Base-by-base conservation (phyloP, 2,329 filamentous ascomycete genomes). In the Colletotrichum somersetense region DNA sequence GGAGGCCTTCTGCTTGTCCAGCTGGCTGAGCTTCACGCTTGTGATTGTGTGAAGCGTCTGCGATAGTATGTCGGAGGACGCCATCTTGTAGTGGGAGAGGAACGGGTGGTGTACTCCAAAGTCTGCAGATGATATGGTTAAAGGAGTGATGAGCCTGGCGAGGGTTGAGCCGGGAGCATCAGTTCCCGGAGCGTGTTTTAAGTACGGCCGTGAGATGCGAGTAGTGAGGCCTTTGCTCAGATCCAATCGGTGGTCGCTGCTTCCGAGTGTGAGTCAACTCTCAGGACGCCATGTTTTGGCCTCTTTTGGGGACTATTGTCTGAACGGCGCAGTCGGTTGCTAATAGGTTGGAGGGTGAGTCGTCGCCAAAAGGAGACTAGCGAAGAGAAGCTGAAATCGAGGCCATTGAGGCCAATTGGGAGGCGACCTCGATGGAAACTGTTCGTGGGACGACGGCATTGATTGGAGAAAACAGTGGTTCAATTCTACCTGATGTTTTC, bases 21-120 rank as follows among this genome's bases (percentile, higher is more conserved):
- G 83, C 75, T 90, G 87, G n/a, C 81, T 81, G 71, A 91, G 85
- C 76, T 90, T 91, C 69, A 86, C 87, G 50, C 81, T 80, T 26
- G 87, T 89, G 77, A 89, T 87, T 44, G 85, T 85, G 65, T 86
- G 84, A 38, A 89, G 83, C 18, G 87, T 88, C 66, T 87, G 82
- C 7, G 87, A 87, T 46, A 89, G 82, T 55, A 83, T 77, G 35
- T 80, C 78, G 5, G 77, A 76, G 58, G 80, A 82, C 59, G 81
- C 77, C 81, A 83, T 83, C 40, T 26, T 38, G 7, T 48, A 26
- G 14, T 4, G 26, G 18, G 2, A 55, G 18, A 14, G n/a, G 23
- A 40, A 26, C n/a, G 57, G 18, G 23, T 23, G 35, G 44, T 18
- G 46, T 46, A 46, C 14, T 52, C 14, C 33, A 18, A 50, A 35